These are phyloP conservation scores for Trametes versicolor DNA, from an alignment of 1,284 basidiomycete genomes.

Conservation along the genomic window DNA sequence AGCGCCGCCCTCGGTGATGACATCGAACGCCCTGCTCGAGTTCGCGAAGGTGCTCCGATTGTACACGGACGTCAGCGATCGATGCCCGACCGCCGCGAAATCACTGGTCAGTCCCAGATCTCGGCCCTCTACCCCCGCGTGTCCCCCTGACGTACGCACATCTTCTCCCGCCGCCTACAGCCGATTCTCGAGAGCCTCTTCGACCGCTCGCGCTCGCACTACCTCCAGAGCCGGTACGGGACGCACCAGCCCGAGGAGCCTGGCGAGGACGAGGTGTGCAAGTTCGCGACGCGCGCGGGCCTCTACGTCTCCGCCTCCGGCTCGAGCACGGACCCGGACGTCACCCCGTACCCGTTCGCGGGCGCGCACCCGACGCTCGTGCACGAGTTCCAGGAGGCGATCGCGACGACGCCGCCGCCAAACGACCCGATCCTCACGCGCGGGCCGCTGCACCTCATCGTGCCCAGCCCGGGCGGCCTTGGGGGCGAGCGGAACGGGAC, in stretches of 20 bases:
- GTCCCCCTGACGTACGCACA: slow-evolving; percentile 8
- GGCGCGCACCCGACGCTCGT: slow-evolving; percentile 40
- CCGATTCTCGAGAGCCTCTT: slow-evolving; percentile 39
- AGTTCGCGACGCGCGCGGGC: slow-evolving; percentile 38
- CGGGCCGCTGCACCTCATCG: slow-evolving; percentile 31
- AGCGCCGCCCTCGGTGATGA: slow-evolving; percentile 66
- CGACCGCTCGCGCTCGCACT: slow-evolving; percentile 34
- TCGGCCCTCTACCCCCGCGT: neutral
- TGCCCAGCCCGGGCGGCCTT: slow-evolving; percentile 2
- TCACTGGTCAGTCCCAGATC: slow-evolving; percentile 58
- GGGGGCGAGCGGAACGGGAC: slow-evolving; percentile 24
- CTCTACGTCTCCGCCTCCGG: slow-evolving; percentile 17
- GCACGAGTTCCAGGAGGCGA: slow-evolving; percentile 39
- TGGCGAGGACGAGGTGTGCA: slow-evolving; percentile 39
- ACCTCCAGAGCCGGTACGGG: slow-evolving; percentile 40
- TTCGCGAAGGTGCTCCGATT: slow-evolving; percentile 68
- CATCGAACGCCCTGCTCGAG: slow-evolving; percentile 67
- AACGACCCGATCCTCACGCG: slow-evolving; percentile 36
- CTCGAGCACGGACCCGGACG: slow-evolving; percentile 22
- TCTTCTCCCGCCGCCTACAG: slow-evolving; percentile 22
- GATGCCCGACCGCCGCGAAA: slow-evolving; percentile 66
- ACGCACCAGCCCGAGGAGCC: slow-evolving; percentile 27
- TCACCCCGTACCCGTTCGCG: slow-evolving; percentile 36
- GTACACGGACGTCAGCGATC: slow-evolving; percentile 63
- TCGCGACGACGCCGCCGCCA: slow-evolving; percentile 35